Percentiles rank a stretch among this genome's conserved stretches.
Evolutionary conservation across 805 yeast genomes (phyloP).

Genomic region (Barnettozyma siamensis): DNA sequence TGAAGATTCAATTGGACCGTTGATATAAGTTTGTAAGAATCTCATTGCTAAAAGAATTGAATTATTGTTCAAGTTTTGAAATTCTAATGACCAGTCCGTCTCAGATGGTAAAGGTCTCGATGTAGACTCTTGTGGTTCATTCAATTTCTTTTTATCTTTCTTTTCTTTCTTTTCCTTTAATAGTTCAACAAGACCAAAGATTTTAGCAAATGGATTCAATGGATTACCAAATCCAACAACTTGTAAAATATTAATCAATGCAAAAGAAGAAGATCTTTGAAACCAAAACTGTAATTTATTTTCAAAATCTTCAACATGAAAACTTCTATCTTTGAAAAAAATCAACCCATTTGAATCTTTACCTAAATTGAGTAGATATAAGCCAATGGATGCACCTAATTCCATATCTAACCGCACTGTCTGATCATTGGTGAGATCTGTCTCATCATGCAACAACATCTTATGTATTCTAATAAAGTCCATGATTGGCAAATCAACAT

Average conservation of each 20-base stretch:
- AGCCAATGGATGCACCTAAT: slow-evolving; percentile 4
- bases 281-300: slow-evolving; percentile 58
- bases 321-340: slow-evolving; percentile 40
- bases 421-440: slow-evolving; percentile 36
- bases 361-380: slow-evolving; percentile 10
- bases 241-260: slow-evolving; percentile 69
- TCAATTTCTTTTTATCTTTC: slow-evolving; percentile 47
- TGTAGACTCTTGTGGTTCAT: not conserved
- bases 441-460: slow-evolving; percentile 19
- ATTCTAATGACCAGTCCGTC: slow-evolving; percentile 7
- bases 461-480: slow-evolving; percentile 27
- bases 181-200: slow-evolving; percentile 68
- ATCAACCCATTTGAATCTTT: slow-evolving; percentile 54
- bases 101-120: slow-evolving; percentile 26
- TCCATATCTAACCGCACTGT: slow-evolving; percentile 42
- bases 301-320: slow-evolving; percentile 21
- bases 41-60: slow-evolving; percentile 64
- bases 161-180: slow-evolving; percentile 66
- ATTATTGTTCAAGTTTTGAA: slow-evolving; percentile 33
- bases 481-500: slow-evolving; percentile 31
- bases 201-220: slow-evolving; percentile 66
- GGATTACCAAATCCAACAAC: slow-evolving; percentile 74
- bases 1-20: slow-evolving; percentile 63
- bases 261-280: slow-evolving; percentile 70
- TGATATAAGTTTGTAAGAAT: slow-evolving; percentile 57